phyloP scores from a whole-genome alignment of 345 rosid genomes.

The Ceriops tagal region DNA sequence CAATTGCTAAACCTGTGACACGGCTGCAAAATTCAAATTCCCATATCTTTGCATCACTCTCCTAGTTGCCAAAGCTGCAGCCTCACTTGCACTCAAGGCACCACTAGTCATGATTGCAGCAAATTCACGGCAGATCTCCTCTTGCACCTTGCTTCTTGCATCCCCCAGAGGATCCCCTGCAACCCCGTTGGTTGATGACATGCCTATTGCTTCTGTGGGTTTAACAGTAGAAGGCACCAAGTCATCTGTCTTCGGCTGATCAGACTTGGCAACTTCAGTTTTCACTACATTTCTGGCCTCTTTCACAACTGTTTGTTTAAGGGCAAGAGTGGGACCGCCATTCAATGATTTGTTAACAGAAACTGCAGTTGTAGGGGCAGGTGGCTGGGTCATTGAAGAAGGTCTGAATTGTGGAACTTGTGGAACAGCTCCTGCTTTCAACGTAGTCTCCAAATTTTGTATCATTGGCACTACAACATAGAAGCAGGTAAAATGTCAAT shows the following conservation, averaged over 20 bases:
- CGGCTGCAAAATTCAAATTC: constrained; percentile 38
- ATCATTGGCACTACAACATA: constrained; percentile 84
- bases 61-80: constrained; percentile 80
- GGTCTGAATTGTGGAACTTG: constrained; percentile 82
- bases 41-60: constrained; percentile 91
- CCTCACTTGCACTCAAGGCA: constrained; percentile 80
- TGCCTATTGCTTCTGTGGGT: constrained; percentile 29
- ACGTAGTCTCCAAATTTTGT: constrained; percentile 70
- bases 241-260: constrained; percentile 13
- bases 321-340: constrained; percentile 12
- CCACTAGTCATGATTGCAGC: constrained; percentile 81
- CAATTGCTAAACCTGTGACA: constrained; percentile 29
- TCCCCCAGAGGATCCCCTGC: constrained; percentile 58
- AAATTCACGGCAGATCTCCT: constrained; percentile 75
- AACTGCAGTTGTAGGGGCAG: constrained; percentile 17
- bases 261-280: constrained; percentile 20
- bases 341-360: constrained; percentile 20
- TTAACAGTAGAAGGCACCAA: constrained; percentile 31
- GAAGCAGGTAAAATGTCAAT: neutral
- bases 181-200: constrained; percentile 13
- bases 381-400: constrained; percentile 22
- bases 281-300: constrained; percentile 10
- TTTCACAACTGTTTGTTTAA: constrained; percentile 1
- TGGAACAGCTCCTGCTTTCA: constrained; percentile 84
- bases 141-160: constrained; percentile 79